Percentiles rank a stretch among this genome's conserved stretches.
phyloP scores from a whole-genome alignment of 805 yeast genomes.

The Blastobotrys mokoenaii region DNA sequence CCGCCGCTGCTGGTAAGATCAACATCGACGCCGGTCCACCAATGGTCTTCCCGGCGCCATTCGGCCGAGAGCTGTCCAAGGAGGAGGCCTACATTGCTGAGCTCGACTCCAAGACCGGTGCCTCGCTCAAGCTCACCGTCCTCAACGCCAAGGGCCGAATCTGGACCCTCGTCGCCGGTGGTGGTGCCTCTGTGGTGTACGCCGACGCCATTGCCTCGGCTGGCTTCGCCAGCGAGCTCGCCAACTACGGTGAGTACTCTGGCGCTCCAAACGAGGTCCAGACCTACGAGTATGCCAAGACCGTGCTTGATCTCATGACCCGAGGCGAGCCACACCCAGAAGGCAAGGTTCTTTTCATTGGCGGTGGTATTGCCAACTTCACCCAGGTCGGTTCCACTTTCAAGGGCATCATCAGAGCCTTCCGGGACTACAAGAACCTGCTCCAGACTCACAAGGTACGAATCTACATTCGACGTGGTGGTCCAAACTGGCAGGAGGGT shows the following conservation, averaged over 20 bases:
- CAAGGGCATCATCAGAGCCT: conserved; percentile 42
- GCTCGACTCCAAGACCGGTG: conserved; percentile 41
- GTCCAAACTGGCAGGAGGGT: conserved; percentile 44
- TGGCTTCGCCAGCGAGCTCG: conserved; percentile 36
- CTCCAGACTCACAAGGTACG: conserved; percentile 34
- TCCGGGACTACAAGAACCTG: conserved; percentile 33
- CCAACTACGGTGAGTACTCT: conserved; percentile 41
- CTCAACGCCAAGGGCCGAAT: conserved; percentile 36
- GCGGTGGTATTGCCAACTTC: conserved; percentile 42
- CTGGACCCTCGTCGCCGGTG: conserved; percentile 42
- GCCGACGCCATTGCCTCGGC: conserved; percentile 42
- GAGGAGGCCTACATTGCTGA: conserved; percentile 42
- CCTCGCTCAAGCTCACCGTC: conserved; percentile 37
- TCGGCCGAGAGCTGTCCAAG: conserved; percentile 36
- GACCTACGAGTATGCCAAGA: conserved; percentile 40
- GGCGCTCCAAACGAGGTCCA: conserved; percentile 42
- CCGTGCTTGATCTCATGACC: conserved; percentile 38
- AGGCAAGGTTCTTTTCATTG: conserved; percentile 38
- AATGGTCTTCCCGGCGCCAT: conserved; percentile 42
- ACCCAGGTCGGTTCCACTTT: conserved; percentile 41
- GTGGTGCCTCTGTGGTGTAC: conserved; percentile 41
- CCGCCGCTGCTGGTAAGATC: conserved; percentile 17
- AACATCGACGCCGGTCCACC: conserved; percentile 39
- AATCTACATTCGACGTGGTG: conserved; percentile 39
- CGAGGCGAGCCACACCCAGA: conserved; percentile 32